Conservation (phyloP, 257 asterid genomes). For the Salvia hispanica region DNA sequence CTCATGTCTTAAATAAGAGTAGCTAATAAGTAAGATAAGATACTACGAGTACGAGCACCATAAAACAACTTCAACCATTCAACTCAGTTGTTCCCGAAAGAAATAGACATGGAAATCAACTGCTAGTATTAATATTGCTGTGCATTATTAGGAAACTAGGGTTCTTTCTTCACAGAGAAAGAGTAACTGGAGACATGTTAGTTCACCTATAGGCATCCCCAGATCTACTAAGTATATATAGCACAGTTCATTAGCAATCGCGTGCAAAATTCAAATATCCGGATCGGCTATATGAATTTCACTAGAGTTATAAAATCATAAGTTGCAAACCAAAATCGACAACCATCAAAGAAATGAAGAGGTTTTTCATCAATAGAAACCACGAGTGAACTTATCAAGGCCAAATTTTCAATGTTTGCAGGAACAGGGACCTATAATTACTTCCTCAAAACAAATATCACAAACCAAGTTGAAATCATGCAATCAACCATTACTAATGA, state of each 20-base stretch:
- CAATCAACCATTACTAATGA: not conserved
- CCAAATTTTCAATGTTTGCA: not conserved
- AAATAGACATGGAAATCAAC: constrained; percentile 1
- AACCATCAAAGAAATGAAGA: constrained; percentile 8
- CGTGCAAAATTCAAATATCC: not conserved
- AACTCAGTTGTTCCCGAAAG: not conserved
- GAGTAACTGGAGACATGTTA: not conserved
- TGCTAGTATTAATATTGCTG: not conserved
- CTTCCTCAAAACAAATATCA: not conserved
- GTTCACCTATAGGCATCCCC: constrained; percentile 10
- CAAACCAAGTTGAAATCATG: constrained; percentile 1
- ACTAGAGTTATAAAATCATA: not conserved
- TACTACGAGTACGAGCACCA: not conserved
- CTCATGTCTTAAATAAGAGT: not conserved
- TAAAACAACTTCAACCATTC: constrained; percentile 7
- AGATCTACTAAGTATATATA: constrained; percentile 7
- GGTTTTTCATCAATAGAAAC: constrained; percentile 24
- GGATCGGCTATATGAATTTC: not conserved
- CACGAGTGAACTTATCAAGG: constrained; percentile 1
- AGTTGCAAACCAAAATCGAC: not conserved
- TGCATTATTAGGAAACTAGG: not conserved
- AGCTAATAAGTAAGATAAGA: not conserved
- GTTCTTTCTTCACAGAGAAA: not conserved
- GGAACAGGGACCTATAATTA: constrained; percentile 13
- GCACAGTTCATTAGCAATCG: no score